Evolutionary conservation across 2,329 filamentous ascomycete genomes (phyloP).

Genomic region (Penicillium paneum): DNA sequence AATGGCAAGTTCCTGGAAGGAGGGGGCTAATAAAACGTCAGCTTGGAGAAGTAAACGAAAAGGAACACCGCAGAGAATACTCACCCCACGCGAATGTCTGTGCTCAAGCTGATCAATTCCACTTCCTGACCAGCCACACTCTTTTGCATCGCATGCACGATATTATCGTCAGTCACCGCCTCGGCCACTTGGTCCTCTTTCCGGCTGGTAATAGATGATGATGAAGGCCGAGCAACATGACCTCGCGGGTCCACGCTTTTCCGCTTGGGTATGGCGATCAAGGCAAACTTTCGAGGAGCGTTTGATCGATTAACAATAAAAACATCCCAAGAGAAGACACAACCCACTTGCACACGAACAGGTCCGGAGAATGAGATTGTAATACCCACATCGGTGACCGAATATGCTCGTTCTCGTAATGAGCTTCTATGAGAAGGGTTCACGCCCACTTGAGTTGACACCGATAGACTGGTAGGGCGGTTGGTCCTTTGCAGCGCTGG

Average conservation of each 20-base stretch:
- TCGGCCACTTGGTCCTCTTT: conserved; percentile 44
- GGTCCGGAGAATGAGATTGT: conserved; percentile 57
- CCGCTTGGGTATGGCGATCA: conserved; percentile 52
- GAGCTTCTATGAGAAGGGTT: conserved; percentile 32
- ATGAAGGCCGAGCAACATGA: conserved; percentile 46
- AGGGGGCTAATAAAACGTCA: conserved; percentile 45
- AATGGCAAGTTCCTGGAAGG: conserved; percentile 54
- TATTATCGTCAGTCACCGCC: conserved; percentile 56
- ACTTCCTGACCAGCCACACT: conserved; percentile 48
- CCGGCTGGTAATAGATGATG: conserved; percentile 42
- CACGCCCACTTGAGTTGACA: conserved; percentile 25
- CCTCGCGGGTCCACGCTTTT: conserved; percentile 41
- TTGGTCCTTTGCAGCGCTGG: conserved; percentile 46
- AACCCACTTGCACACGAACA: conserved; percentile 48
- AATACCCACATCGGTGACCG: conserved; percentile 45
- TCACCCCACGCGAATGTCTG: conserved; percentile 58
- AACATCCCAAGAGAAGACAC: conserved; percentile 54
- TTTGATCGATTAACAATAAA: conserved; percentile 59
- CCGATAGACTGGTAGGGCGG: conserved; percentile 45
- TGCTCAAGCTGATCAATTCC: conserved; percentile 55
- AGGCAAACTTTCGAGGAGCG: conserved; percentile 52
- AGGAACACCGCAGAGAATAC: conserved; percentile 21
- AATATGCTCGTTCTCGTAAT: conserved; percentile 38
- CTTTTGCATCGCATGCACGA: conserved; percentile 55
- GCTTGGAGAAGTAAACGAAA: not conserved